Conservation (phyloP, 179 eudicot genomes). For the Silene coronaria region DNA sequence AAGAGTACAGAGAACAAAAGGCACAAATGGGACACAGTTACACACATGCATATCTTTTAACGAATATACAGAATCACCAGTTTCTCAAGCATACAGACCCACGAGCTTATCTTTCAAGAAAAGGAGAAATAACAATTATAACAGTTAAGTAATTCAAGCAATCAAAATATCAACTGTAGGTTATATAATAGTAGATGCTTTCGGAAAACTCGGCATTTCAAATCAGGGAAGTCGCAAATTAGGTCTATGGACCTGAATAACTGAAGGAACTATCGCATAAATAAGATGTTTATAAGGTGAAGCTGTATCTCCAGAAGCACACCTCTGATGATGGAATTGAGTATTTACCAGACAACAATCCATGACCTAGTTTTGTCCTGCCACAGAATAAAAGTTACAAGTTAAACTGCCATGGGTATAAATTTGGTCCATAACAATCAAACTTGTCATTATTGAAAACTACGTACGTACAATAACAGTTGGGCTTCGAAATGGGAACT, state of each 20-base stretch:
- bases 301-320: constrained; percentile 16
- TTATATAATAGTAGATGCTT: neutral
- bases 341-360: constrained; percentile 90
- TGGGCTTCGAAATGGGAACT: neutral
- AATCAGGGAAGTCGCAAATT: neutral
- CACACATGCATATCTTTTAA: neutral
- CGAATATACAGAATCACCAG: neutral
- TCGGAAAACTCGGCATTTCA: neutral
- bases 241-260: neutral
- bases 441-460: neutral
- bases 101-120: neutral
- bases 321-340: constrained; percentile 73
- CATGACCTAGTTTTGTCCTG: constrained; percentile 83
- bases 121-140: neutral
- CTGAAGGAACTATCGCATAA: neutral
- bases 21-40: neutral
- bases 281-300: constrained; percentile 3
- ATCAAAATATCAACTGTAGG: neutral
- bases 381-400: constrained; percentile 18
- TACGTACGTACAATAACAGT: neutral
- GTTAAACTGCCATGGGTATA: constrained; percentile 1
- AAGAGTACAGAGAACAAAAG: too few species aligned
- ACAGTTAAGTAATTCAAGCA: neutral
- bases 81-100: neutral
- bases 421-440: neutral